Conservation (phyloP, 2,329 filamentous ascomycete genomes). For the Aspergillus sp. region DNA sequence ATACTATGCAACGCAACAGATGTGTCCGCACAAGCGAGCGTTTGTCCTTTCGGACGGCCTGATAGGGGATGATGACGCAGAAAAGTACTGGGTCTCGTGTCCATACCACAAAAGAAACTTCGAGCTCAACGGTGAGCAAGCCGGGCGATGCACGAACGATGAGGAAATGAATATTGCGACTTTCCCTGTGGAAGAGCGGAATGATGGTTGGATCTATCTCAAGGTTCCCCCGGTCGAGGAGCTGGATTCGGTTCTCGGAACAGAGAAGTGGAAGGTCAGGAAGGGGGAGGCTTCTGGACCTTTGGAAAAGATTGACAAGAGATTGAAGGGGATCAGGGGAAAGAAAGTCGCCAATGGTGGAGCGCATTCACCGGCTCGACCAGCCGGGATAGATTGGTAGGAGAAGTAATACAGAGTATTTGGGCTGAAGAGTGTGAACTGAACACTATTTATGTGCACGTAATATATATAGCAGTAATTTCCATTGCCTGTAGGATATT, state of each 20-base stretch:
- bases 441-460: too few species aligned
- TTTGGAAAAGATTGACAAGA: conserved; percentile 49
- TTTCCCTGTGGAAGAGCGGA: conserved; percentile 65
- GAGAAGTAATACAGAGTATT: too few species aligned
- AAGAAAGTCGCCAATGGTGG: conserved; percentile 34
- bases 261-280: conserved; percentile 66
- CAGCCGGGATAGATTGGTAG: too few species aligned
- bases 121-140: conserved; percentile 56
- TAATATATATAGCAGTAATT: too few species aligned
- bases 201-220: conserved; percentile 69
- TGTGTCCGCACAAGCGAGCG: conserved; percentile 87
- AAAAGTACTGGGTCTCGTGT: conserved; percentile 75
- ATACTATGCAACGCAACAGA: conserved; percentile 82
- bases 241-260: conserved; percentile 69
- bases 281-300: conserved; percentile 55
- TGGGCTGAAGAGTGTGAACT: too few species aligned
- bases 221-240: conserved; percentile 72
- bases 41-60: conserved; percentile 84
- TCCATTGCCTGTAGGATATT: too few species aligned
- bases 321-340: conserved; percentile 46
- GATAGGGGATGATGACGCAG: conserved; percentile 52
- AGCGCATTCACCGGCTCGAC: too few species aligned
- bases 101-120: conserved; percentile 88
- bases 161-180: conserved; percentile 68
- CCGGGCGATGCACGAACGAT: conserved; percentile 67